These are phyloP conservation scores for Trichoderma sp. DNA, from an alignment of 2,329 filamentous ascomycete genomes.

Conservation along the genomic window DNA sequence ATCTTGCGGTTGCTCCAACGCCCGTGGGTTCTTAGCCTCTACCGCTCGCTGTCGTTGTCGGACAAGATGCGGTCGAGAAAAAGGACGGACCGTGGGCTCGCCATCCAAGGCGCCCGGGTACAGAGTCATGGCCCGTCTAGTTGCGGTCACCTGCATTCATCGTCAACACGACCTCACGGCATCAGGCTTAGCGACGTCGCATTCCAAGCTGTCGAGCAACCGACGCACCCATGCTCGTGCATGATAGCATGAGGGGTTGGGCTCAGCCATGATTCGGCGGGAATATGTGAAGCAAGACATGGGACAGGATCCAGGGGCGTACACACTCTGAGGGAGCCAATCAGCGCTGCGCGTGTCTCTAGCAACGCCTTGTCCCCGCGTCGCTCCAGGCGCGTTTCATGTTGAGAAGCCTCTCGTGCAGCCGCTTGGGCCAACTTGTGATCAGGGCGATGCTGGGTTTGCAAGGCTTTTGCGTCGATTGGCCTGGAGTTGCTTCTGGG, in stretches of 20 bases:
- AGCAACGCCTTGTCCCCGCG: conserved; percentile 35
- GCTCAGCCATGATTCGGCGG: conserved; percentile 19
- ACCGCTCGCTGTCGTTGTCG: neutral
- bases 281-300: conserved; percentile 17
- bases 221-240: neutral
- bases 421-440: neutral
- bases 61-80: conserved; percentile 6
- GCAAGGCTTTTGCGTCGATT: neutral
- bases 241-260: conserved; percentile 5
- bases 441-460: neutral
- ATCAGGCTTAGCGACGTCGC: conserved; percentile 17
- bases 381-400: conserved; percentile 54
- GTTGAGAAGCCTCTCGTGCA: conserved; percentile 36
- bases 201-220: conserved; percentile 12
- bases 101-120: conserved; percentile 5
- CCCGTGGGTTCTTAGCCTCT: neutral
- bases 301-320: conserved; percentile 28
- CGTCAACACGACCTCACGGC: conserved; percentile 2
- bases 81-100: neutral
- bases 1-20: neutral
- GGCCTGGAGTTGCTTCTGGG: neutral
- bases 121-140: conserved; percentile 9
- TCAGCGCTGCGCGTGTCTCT: conserved; percentile 34
- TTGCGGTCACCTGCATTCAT: conserved; percentile 19
- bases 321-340: conserved; percentile 23